phyloP scores from a whole-genome alignment of 2,329 filamentous ascomycete species.

The Fusarium chuoi region DNA sequence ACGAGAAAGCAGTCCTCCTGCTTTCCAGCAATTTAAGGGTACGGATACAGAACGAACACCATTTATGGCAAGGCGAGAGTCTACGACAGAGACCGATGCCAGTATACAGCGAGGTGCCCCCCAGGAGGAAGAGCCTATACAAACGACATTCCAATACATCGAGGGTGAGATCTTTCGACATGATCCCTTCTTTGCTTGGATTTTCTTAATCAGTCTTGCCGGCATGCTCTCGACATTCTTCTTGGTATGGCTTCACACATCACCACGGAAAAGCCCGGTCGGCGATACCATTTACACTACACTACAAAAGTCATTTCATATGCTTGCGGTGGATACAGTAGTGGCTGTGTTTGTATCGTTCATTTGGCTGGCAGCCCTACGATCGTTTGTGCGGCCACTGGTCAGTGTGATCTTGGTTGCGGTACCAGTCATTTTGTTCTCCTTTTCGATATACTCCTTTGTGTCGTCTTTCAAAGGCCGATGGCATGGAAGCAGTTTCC shows the following conservation, averaged over 20 bases:
- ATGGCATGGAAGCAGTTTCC: slow-evolving; percentile 79
- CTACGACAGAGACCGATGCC: slow-evolving; percentile 60
- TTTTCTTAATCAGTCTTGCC: slow-evolving; percentile 87
- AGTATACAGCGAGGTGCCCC: slow-evolving; percentile 53
- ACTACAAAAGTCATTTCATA: slow-evolving; percentile 84
- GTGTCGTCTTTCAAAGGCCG: slow-evolving; percentile 86
- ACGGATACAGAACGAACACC: slow-evolving; percentile 51
- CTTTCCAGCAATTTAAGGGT: slow-evolving; percentile 69
- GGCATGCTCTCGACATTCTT: slow-evolving; percentile 89
- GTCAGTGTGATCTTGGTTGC: slow-evolving; percentile 83
- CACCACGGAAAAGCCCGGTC: slow-evolving; percentile 75
- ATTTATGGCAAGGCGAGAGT: slow-evolving; percentile 54
- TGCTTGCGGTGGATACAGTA: slow-evolving; percentile 90
- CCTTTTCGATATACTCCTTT: slow-evolving; percentile 91
- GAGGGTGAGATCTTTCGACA: slow-evolving; percentile 79
- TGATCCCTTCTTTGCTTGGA: slow-evolving; percentile 90
- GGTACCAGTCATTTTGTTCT: slow-evolving; percentile 86
- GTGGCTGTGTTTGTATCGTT: slow-evolving; percentile 90
- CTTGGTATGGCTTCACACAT: slow-evolving; percentile 89
- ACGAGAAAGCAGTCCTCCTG: slow-evolving; percentile 65
- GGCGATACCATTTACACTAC: slow-evolving; percentile 96
- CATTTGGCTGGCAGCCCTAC: slow-evolving; percentile 87
- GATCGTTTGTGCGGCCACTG: slow-evolving; percentile 87
- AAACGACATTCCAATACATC: slow-evolving; percentile 62
- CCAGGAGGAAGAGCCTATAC: slow-evolving; percentile 48